Evolutionary conservation across 2,329 filamentous ascomycete species (phyloP).

Genomic region (Fusarium sp.): DNA sequence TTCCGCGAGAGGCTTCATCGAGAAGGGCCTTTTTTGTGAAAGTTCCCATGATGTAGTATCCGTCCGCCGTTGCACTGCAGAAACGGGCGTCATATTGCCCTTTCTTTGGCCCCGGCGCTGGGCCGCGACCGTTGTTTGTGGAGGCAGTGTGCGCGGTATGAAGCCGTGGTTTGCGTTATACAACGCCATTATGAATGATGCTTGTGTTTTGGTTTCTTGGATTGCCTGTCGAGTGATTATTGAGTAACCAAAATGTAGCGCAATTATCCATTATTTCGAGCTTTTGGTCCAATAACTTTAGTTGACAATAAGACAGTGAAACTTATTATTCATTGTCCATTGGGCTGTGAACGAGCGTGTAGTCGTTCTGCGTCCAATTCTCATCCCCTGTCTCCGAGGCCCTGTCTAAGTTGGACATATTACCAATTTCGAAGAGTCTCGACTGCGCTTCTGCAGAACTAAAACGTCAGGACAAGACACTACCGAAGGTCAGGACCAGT

Average conservation of each 20-base stretch:
- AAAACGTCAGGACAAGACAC: slow-evolving; percentile 37
- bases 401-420: slow-evolving; percentile 24
- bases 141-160: slow-evolving; percentile 7
- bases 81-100: background rate
- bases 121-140: slow-evolving; percentile 26
- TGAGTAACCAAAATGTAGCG: background rate
- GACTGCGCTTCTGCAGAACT: slow-evolving; percentile 28
- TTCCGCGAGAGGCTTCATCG: slow-evolving; percentile 23
- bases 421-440: slow-evolving; percentile 32
- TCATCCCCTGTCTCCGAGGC: slow-evolving; percentile 24
- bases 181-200: background rate
- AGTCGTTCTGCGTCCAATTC: background rate
- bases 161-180: slow-evolving; percentile 20
- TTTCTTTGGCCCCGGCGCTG: slow-evolving; percentile 1
- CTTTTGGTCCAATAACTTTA: background rate
- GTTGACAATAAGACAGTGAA: background rate
- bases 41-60: slow-evolving; percentile 4
- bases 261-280: background rate
- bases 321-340: background rate
- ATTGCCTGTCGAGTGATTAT: background rate
- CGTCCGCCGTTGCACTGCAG: slow-evolving; percentile 28
- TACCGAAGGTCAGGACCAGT: slow-evolving; percentile 32
- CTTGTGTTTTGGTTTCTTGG: background rate
- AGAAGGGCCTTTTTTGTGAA: slow-evolving; percentile 24
- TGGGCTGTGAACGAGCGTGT: background rate